These are phyloP conservation scores for Cicer bijugum DNA, from an alignment of 306 rosid species.

Conservation along the genomic window DNA sequence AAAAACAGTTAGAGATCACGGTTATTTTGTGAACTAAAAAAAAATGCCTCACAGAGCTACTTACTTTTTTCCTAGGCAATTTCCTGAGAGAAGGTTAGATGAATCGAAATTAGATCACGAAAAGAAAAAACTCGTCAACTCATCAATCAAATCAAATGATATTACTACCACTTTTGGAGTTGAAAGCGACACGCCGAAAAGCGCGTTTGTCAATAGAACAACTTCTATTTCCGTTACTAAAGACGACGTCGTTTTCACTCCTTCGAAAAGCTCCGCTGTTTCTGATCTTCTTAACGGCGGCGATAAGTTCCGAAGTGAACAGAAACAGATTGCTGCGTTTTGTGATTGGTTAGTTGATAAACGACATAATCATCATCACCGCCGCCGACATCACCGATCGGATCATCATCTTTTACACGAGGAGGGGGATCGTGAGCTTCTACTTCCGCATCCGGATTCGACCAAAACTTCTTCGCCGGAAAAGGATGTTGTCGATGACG, in stretches of 20 bases:
- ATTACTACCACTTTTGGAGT: conserved; percentile 17
- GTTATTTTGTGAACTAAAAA: conserved; percentile 35
- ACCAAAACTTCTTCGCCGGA: not conserved
- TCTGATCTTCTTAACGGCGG: conserved; percentile 61
- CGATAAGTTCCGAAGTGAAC: conserved; percentile 44
- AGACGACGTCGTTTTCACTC: conserved; percentile 48
- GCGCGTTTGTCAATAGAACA: not conserved
- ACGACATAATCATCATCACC: conserved; percentile 2
- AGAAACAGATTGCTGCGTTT: conserved; percentile 58
- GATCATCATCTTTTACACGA: not conserved
- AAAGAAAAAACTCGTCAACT: conserved; percentile 52
- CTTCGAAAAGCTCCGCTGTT: conserved; percentile 51
- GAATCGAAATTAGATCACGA: conserved; percentile 63
- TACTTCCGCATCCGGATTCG: conserved; percentile 30
- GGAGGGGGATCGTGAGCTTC: conserved; percentile 49
- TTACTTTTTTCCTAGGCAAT: conserved; percentile 96
- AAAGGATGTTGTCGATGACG: conserved; percentile 54
- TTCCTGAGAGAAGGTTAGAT: conserved; percentile 70
- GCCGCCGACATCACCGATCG: not conserved
- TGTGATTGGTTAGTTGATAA: conserved; percentile 71
- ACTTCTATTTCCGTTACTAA: not conserved
- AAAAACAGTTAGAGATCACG: conserved; percentile 45
- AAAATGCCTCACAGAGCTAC: conserved; percentile 95
- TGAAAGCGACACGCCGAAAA: conserved; percentile 56
- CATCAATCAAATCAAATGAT: conserved; percentile 43